Base-by-base conservation (phyloP, 2,329 filamentous ascomycete species). In the Microsporum ferrugineum region DNA sequence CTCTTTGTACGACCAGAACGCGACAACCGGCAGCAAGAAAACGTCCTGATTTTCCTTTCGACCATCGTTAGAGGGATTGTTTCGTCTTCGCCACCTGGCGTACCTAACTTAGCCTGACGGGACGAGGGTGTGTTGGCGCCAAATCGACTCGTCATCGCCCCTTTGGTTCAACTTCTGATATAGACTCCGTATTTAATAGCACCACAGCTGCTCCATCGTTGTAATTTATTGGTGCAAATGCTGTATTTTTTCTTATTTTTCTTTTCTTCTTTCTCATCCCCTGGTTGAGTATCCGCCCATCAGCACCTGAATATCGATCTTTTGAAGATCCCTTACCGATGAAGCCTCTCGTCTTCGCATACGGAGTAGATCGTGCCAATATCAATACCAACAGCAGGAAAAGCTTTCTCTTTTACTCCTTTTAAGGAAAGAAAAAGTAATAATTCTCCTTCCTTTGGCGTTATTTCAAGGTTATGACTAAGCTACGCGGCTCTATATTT, bases 401-500 rank as follows among this genome's bases (percentile, higher is more conserved):
- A 23, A 23, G 17, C 17, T 23, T 23, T 36, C 34, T 23, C 39
- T n/a, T 43, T 43, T 43, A 4, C 17, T 43, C 39, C 39, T 43
- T 43, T 23, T 23, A 23, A 23, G 17, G 17, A 23, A 23, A 23
- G 17, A 23, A 23, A 23, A 23, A 23, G 17, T 23, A 23, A 23
- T 23, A 23, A 23, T 23, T 12, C 1, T 31, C 49, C 14, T 2
- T 51, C 23, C 8, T 29, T 33, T 8, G 33, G 33, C 49, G 49
- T 55, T 36, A 55, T 34, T 55, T 55, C 49, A 55, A 55, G 33
- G 31, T 55, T 55, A 55, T 55, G 29, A 55, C 49, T 55, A 55
- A 55, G 49, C 49, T n/a, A 17, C 12, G 14, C 49, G 49, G 49
- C 49, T 34, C 8, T 55, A 55, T 17, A 23, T 34, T 55, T 55